phyloP scores from a whole-genome alignment of 192 early-diverging fungal genomes.

The Coemansia sp. region DNA sequence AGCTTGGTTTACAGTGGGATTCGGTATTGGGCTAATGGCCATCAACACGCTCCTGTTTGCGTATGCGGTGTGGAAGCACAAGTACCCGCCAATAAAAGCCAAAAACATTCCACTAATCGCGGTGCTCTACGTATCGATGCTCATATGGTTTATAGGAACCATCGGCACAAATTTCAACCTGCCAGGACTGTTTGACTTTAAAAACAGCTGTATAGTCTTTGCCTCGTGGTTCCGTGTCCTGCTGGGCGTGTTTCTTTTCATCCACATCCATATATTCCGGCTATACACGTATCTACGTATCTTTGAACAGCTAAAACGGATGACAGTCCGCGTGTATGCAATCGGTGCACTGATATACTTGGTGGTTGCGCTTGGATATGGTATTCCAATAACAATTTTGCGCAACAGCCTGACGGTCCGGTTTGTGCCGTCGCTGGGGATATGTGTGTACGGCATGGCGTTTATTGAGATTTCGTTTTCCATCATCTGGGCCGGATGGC shows the following conservation, averaged over 20 bases:
- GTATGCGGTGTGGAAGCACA: conserved; percentile 22
- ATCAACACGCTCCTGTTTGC: conserved; percentile 32
- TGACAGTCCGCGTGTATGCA: conserved; percentile 19
- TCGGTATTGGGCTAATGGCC: conserved; percentile 27
- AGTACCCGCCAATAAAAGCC: conserved; percentile 41
- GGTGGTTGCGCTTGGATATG: conserved; percentile 14
- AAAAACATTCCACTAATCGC: conserved; percentile 41
- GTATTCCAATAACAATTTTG: conserved; percentile 27
- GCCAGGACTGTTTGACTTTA: conserved; percentile 6
- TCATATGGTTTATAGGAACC: conserved; percentile 41
- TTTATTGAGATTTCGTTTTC: conserved; percentile 41
- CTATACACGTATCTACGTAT: conserved; percentile 45
- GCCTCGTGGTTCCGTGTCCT: conserved; percentile 39
- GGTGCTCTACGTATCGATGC: conserved; percentile 30
- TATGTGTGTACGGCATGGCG: conserved; percentile 25
- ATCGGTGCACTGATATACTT: background rate
- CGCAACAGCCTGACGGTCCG: conserved; percentile 16
- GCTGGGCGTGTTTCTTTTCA: conserved; percentile 34
- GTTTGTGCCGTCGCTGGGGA: background rate
- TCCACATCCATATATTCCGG: conserved; percentile 32
- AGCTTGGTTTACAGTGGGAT: conserved; percentile 9
- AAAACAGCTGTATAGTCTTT: conserved; percentile 29
- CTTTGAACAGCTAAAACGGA: conserved; percentile 16
- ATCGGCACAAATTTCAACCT: conserved; percentile 45
- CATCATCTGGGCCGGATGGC: conserved; percentile 43